Evolutionary conservation across 2,329 filamentous ascomycete genomes (phyloP).

Genomic region (Cladorrhinum sp.): DNA sequence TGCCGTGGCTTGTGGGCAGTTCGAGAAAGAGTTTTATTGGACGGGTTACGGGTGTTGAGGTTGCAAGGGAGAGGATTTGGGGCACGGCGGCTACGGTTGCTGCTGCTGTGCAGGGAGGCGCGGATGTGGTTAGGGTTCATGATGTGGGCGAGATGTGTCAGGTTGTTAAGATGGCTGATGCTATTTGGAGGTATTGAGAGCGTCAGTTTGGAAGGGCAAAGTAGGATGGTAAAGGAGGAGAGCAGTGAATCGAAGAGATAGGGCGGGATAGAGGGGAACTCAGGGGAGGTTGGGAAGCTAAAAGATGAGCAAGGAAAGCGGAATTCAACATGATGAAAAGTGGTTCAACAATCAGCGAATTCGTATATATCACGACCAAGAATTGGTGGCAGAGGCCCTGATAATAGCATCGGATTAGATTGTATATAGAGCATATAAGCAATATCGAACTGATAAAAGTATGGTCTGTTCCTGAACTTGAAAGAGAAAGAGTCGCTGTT

Average conservation of each 20-base stretch:
- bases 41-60: conserved; percentile 69
- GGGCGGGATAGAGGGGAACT: too few relatives aligned
- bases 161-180: conserved; percentile 84
- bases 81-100: conserved; percentile 88
- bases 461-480: too few relatives aligned
- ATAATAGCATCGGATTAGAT: background rate
- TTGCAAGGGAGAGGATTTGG: conserved; percentile 69
- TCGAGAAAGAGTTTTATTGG: conserved; percentile 92
- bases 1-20: conserved; percentile 87
- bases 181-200: conserved; percentile 66
- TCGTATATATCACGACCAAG: background rate
- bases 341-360: background rate
- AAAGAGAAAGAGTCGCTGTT: too few relatives aligned
- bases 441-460: too few relatives aligned
- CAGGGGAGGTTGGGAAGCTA: too few relatives aligned
- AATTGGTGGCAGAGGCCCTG: background rate
- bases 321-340: background rate
- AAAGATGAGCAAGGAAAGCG: too few relatives aligned
- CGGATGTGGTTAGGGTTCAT: conserved; percentile 89
- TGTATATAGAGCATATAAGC: background rate
- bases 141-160: conserved; percentile 83
- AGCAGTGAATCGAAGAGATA: too few relatives aligned
- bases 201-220: too few relatives aligned
- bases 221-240: too few relatives aligned
- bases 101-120: conserved; percentile 80